Evolutionary conservation across 257 asterid genomes (phyloP).

Genomic region (Solanum pinnatisectum): DNA sequence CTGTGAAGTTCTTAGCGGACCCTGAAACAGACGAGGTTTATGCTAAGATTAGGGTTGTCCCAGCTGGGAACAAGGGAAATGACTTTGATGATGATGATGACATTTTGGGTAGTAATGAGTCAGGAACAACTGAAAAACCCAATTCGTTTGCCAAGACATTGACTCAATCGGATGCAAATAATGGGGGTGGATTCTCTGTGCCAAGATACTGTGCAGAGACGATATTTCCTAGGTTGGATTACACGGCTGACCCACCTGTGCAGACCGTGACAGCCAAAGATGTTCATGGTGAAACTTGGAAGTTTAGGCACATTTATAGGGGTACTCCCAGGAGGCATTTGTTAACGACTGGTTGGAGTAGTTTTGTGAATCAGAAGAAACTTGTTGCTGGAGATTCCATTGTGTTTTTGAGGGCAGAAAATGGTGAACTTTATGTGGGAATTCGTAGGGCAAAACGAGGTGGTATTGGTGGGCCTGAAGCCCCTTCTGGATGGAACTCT

Average conservation of each 20-base stretch:
- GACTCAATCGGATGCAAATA: conserved; percentile 58
- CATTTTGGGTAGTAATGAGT: conserved; percentile 9
- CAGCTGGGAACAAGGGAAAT: conserved; percentile 15
- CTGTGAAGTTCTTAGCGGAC: conserved; percentile 46
- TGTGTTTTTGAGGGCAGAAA: conserved; percentile 39
- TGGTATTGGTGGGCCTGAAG: conserved; percentile 33
- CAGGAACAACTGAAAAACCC: conserved; percentile 27
- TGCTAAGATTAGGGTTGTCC: conserved; percentile 28
- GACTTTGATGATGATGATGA: conserved; percentile 16
- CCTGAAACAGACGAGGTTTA: conserved; percentile 46
- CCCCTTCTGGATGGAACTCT: conserved; percentile 38
- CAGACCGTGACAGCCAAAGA: conserved; percentile 44
- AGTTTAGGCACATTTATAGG: conserved; percentile 57
- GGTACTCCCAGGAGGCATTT: conserved; percentile 68
- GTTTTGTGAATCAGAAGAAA: conserved; percentile 58
- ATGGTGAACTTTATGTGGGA: conserved; percentile 51
- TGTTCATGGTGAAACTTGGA: conserved; percentile 56
- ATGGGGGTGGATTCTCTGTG: conserved; percentile 60
- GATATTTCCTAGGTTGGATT: conserved; percentile 44
- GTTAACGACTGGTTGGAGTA: conserved; percentile 68
- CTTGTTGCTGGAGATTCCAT: conserved; percentile 65
- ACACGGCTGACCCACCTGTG: conserved; percentile 46
- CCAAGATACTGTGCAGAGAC: conserved; percentile 63
- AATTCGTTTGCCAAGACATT: conserved; percentile 47
- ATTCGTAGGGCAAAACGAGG: conserved; percentile 50